Conservation (phyloP, 2,329 filamentous ascomycete species). For the Fusarium lyarnte region DNA sequence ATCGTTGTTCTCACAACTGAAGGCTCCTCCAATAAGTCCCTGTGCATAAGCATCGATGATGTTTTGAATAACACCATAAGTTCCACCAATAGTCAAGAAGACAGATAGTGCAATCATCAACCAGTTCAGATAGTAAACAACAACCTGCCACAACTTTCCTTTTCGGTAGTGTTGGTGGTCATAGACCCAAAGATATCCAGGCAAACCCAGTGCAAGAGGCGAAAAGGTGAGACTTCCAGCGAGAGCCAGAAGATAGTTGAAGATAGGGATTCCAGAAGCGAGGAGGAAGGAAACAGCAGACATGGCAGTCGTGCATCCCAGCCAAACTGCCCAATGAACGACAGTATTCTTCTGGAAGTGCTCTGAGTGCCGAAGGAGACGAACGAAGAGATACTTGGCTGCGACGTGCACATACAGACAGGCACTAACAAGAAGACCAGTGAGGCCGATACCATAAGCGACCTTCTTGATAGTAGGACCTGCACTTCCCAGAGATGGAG, state of each 20-base stretch:
- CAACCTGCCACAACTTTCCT: slow-evolving; percentile 1
- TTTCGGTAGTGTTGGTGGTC: slow-evolving; percentile 22
- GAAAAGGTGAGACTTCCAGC: slow-evolving; percentile 46
- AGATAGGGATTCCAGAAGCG: slow-evolving; percentile 39
- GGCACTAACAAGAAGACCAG: slow-evolving; percentile 44
- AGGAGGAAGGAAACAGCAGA: slow-evolving; percentile 34
- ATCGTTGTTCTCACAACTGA: slow-evolving; percentile 17
- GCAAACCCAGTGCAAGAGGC: slow-evolving; percentile 44
- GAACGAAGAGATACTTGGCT: slow-evolving; percentile 54
- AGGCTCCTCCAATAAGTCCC: slow-evolving; percentile 15
- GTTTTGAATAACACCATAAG: slow-evolving; percentile 18
- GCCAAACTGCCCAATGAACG: slow-evolving; percentile 51
- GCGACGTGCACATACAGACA: slow-evolving; percentile 51
- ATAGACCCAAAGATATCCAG: slow-evolving; percentile 40
- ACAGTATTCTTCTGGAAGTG: slow-evolving; percentile 50
- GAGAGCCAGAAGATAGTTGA: slow-evolving; percentile 48
- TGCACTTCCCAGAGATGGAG: slow-evolving; percentile 44
- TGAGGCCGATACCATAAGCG: slow-evolving; percentile 46
- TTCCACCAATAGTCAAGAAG: slow-evolving; percentile 14
- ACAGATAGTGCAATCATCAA: slow-evolving; percentile 9
- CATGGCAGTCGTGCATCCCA: slow-evolving; percentile 44
- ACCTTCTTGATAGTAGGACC: slow-evolving; percentile 47
- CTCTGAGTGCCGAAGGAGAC: slow-evolving; percentile 48
- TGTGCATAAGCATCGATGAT: slow-evolving; percentile 16
- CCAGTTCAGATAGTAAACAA: slow-evolving; percentile 18